Evolutionary conservation across 192 early-diverging fungal genomes (phyloP).

Genomic region (Cladochytrium replicatum): DNA sequence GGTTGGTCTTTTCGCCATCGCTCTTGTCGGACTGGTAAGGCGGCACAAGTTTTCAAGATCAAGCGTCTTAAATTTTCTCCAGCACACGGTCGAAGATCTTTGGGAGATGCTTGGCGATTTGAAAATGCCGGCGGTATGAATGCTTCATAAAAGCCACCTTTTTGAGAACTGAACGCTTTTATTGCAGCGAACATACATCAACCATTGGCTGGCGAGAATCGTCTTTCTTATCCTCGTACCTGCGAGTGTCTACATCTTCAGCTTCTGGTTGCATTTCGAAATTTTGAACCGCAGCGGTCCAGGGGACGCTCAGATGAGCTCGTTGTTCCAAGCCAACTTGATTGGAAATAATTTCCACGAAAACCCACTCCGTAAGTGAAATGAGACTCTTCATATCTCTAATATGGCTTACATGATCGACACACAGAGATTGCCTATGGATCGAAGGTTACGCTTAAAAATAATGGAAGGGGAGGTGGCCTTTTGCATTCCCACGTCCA

Average conservation of each 20-base stretch:
- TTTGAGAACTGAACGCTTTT: neutral
- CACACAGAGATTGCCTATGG: slow-evolving; percentile 79
- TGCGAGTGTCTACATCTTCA: slow-evolving; percentile 66
- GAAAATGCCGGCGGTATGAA: slow-evolving; percentile 39
- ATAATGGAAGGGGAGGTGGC: slow-evolving; percentile 71
- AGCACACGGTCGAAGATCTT: slow-evolving; percentile 84
- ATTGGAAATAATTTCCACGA: slow-evolving; percentile 64
- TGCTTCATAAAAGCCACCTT: neutral
- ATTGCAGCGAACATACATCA: slow-evolving; percentile 44
- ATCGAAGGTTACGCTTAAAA: slow-evolving; percentile 80
- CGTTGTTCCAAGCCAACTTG: slow-evolving; percentile 91
- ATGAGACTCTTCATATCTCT: slow-evolving; percentile 1
- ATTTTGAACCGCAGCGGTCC: slow-evolving; percentile 70
- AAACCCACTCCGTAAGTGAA: slow-evolving; percentile 66
- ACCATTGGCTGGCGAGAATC: slow-evolving; percentile 81
- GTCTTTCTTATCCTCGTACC: slow-evolving; percentile 74
- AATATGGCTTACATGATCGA: neutral
- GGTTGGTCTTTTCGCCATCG: slow-evolving; percentile 90
- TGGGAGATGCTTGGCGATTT: slow-evolving; percentile 78
- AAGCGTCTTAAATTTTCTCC: no score
- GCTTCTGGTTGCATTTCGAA: slow-evolving; percentile 81
- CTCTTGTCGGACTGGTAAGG: slow-evolving; percentile 66
- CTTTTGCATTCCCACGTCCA: slow-evolving; percentile 91
- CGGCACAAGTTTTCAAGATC: no score
- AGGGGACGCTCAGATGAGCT: slow-evolving; percentile 90